Evolutionary conservation across 495 filamentous ascomycete genomes (phyloP).

Genomic region (Sordaria brevicollis): DNA sequence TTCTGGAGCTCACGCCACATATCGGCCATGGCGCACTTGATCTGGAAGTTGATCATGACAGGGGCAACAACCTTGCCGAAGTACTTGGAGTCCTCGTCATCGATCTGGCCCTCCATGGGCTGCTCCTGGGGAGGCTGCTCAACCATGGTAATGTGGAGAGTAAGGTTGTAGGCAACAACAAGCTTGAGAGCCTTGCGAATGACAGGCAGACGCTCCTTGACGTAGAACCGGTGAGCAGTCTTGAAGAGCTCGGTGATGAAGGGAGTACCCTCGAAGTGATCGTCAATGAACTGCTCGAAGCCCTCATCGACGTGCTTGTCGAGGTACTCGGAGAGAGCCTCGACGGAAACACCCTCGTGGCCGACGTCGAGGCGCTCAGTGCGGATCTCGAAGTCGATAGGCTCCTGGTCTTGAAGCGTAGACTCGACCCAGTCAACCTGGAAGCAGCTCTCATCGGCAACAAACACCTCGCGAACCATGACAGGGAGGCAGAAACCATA

Average conservation of each 20-base stretch:
- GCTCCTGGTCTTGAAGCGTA: slow-evolving; percentile 50
- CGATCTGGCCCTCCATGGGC: slow-evolving; percentile 65
- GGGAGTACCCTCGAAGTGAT: slow-evolving; percentile 86
- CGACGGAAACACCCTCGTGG: slow-evolving; percentile 67
- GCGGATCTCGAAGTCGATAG: slow-evolving; percentile 68
- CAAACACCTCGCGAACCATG: slow-evolving; percentile 80
- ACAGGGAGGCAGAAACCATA: slow-evolving; percentile 84
- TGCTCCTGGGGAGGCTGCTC: slow-evolving; percentile 78
- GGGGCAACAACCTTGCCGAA: slow-evolving; percentile 80
- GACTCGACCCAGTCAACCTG: slow-evolving; percentile 83
- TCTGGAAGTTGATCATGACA: slow-evolving; percentile 97
- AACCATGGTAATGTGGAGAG: slow-evolving; percentile 82
- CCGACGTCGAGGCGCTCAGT: slow-evolving; percentile 80
- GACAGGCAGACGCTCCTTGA: slow-evolving; percentile 68
- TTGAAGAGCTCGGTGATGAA: slow-evolving; percentile 91
- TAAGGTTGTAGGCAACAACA: slow-evolving; percentile 86
- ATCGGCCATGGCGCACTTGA: slow-evolving; percentile 86
- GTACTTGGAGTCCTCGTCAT: slow-evolving; percentile 68
- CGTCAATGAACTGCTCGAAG: slow-evolving; percentile 84
- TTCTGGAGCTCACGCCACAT: slow-evolving; percentile 96
- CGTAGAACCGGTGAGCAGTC: slow-evolving; percentile 84
- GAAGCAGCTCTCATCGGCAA: slow-evolving; percentile 86
- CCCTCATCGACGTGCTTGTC: slow-evolving; percentile 84
- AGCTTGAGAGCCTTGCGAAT: slow-evolving; percentile 88
- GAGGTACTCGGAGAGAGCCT: slow-evolving; percentile 73